Evolutionary conservation across 163 green algal species (phyloP), one percentile per base, ranked within the genome.

Genomic region (Chlamydomonas reinhardtii): DNA sequence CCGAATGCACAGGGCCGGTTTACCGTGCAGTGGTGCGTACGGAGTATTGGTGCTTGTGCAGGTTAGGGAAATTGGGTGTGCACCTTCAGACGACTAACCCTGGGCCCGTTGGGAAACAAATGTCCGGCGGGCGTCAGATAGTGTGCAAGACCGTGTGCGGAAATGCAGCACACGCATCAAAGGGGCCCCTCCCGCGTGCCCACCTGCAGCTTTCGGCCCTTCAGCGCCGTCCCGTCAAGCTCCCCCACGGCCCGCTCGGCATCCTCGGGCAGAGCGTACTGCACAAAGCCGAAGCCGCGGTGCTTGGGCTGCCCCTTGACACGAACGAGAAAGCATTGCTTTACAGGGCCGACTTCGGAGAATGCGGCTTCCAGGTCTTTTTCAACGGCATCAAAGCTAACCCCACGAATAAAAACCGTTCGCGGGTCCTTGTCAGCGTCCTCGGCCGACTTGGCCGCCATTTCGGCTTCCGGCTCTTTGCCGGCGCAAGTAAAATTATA

Each of bases 251-350:
- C 96, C 0, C 90, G 80, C 32, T 93, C 84, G 11, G 96, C 96
- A 80, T 99, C 96, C 66, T 98, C 95, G 43, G 89, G 78, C 59
- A 99, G 82, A 0, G 96, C 94, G 88, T 94, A 99, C 61, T 95
- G 89, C 48, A 98, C 96, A 72, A 98, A 98, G 39, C 95, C 96
- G 74, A 94, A 97, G 56, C 96, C 95, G 35, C 92, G 92, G 89
- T 98, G 96, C 37, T 91, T 93, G 22, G 83, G 74, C 19, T 76
- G 76, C 4, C 89, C 91, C 76, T 96, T 96, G 29, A 91, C 83
- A 20, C 90, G 89, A n/a, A 99, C 91, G 19, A 98, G 85, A 76
- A 98, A 98, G 62, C 90, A 93, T 16, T 93, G 90, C 56, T 94
- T 93, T 11, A 98, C 91, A 12, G 96, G 96, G 1, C 96, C 96